Conservation (phyloP, 306 rosid species). For the barrel medic (Medicago truncatula) region DNA sequence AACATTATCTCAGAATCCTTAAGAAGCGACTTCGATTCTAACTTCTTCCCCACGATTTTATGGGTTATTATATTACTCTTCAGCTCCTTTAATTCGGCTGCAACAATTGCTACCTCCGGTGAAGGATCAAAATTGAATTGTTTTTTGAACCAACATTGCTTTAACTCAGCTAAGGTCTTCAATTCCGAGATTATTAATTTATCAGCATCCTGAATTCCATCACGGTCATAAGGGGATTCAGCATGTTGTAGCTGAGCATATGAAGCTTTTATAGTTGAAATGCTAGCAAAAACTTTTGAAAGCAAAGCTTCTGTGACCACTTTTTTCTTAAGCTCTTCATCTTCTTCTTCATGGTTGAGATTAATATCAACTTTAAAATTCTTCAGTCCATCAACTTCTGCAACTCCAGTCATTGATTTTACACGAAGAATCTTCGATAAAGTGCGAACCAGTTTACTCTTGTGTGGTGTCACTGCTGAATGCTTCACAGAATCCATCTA, state of each 20-base stretch:
- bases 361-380: conserved; percentile 51
- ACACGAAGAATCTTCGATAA: conserved; percentile 77
- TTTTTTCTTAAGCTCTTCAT: conserved; percentile 64
- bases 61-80: conserved; percentile 62
- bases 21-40: conserved; percentile 64
- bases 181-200: conserved; percentile 57
- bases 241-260: conserved; percentile 82
- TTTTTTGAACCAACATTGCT: conserved; percentile 64
- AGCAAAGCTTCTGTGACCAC: conserved; percentile 60
- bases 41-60: conserved; percentile 62
- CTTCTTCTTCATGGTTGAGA: conserved; percentile 51
- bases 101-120: conserved; percentile 58
- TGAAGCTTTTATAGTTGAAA: conserved; percentile 76
- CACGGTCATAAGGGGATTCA: conserved; percentile 77
- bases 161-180: conserved; percentile 77
- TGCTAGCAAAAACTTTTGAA: conserved; percentile 72
- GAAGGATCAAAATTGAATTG: conserved; percentile 75
- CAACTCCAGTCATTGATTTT: conserved; percentile 55
- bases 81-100: conserved; percentile 75
- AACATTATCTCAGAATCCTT: conserved; percentile 68
- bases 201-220: conserved; percentile 80
- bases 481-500: conserved; percentile 80
- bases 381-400: conserved; percentile 59
- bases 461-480: conserved; percentile 61
- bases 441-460: conserved; percentile 67